Evolutionary conservation across 2,329 filamentous ascomycete species (phyloP), one percentile per base, ranked within the genome.

Genomic region (Intubia oerlemansii): DNA sequence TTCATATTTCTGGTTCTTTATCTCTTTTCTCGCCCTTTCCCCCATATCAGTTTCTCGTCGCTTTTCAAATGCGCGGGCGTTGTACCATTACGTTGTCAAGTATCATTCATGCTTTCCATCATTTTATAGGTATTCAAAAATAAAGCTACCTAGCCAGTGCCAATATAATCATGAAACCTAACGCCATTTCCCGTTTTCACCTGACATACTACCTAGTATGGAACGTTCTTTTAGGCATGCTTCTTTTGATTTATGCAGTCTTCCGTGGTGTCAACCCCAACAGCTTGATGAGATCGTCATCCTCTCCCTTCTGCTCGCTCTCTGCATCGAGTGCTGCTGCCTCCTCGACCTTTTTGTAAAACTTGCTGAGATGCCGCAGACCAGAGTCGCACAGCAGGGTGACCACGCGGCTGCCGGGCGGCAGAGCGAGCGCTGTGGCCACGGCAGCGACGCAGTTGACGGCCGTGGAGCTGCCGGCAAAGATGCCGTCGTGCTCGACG

Each of bases 401-500:
- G n/a, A 84, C 77, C 24, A 90, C 66, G 18, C 58, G 61, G 34
- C 73, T 75, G 10, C 59, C 62, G 30, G 52, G 46, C 5, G 66
- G 65, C 35, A 84, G 51, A 24, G 56, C 54, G 44, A 71, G 60
- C 16, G 77, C 78, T 4, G 73, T 59, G 28, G 62, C 62, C 8
- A 78, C 71, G 14, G 79, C 76, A 5, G 77, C 80, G 24, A 79
- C 76, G 60, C 84, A 92, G 48, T 98, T 98, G 29, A 98, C 85
- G n/a, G 84, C 77, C 49, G 78, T 92, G 47, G 81, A 92, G 47
- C 84, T 92, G 7, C 88, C 90, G 23, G 84, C 62, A 43, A 98
- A 98, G 30, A 98, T 72, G 7, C 88, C 88, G 48, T 98, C 88
- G 37, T 84, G 76, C 52, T 95, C 84, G 7, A 93, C 85, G 23